Conservation (phyloP, 225 moss, liverwort and hornwort species). For the Marchantia polymorpha region DNA sequence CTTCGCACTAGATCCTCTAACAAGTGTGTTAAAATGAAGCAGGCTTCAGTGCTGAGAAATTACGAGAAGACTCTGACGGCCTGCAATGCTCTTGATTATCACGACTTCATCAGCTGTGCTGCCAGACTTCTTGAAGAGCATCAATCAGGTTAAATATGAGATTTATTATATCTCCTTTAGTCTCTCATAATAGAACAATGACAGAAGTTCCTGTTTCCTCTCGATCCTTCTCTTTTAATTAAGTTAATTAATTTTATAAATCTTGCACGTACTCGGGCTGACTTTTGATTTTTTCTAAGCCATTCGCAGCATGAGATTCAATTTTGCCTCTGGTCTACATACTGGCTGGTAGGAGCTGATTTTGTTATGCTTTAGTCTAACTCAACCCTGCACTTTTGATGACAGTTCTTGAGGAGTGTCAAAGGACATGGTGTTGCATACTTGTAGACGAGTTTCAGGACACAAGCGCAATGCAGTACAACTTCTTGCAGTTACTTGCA, state of each 20-base stretch:
- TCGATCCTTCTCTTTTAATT: neutral
- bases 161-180: neutral
- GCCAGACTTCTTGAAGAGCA: slow-evolving; percentile 57
- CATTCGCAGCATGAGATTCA: neutral
- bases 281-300: neutral
- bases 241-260: too few species aligned
- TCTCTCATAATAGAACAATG: neutral
- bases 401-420: slow-evolving; percentile 72
- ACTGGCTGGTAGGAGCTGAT: neutral
- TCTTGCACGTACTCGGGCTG: neutral
- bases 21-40: neutral
- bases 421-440: slow-evolving; percentile 73
- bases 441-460: slow-evolving; percentile 99
- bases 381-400: neutral
- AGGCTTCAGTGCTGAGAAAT: slow-evolving; percentile 78
- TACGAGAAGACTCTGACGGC: slow-evolving; percentile 78
- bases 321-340: neutral
- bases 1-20: neutral
- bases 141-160: slow-evolving; percentile 49
- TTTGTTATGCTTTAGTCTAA: neutral
- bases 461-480: slow-evolving; percentile 90
- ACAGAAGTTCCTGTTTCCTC: neutral
- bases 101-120: slow-evolving; percentile 83
- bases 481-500: slow-evolving; percentile 72
- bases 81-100: slow-evolving; percentile 95